phyloP scores from a whole-genome alignment of 1,284 basidiomycete species.

The Rhodotorula glutinis region DNA sequence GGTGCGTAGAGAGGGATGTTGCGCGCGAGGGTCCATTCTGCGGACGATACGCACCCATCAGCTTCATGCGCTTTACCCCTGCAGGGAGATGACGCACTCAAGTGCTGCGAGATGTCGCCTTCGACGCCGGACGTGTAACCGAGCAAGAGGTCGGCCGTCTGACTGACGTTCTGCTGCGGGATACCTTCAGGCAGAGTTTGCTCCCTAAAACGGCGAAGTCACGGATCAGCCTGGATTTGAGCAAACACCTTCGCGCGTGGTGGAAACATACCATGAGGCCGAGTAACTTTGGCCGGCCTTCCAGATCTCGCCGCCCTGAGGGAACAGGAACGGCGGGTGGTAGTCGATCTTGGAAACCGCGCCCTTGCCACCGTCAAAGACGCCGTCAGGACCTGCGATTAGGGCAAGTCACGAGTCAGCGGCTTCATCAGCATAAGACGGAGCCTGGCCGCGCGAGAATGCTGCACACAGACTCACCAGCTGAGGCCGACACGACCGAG shows the following conservation, averaged over 20 bases:
- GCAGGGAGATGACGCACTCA: neutral
- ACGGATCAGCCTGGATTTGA: too few species aligned
- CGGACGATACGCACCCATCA: too few species aligned
- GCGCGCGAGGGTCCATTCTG: constrained; percentile 19
- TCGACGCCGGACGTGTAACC: constrained; percentile 20
- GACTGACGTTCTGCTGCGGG: constrained; percentile 5
- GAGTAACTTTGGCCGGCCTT: constrained; percentile 11
- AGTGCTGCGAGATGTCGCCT: constrained; percentile 10
- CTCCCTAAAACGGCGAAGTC: constrained; percentile 1
- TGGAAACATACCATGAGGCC: constrained; percentile 20
- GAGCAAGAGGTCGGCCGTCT: constrained; percentile 22
- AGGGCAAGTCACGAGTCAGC: neutral
- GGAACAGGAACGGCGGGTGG: constrained; percentile 22
- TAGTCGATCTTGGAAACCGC: constrained; percentile 20
- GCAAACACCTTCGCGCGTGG: too few species aligned
- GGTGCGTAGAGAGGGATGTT: constrained; percentile 17
- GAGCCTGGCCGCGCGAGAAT: too few species aligned
- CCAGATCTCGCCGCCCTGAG: constrained; percentile 25
- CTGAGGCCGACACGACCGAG: too few species aligned
- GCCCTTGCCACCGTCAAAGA: constrained; percentile 11
- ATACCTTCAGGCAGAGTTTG: constrained; percentile 11
- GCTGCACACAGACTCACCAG: neutral
- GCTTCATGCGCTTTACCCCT: too few species aligned
- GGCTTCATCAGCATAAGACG: too few species aligned
- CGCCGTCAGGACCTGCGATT: constrained; percentile 2